phyloP scores from a whole-genome alignment of 805 yeast genomes.

The Metschnikowia shivogae region DNA sequence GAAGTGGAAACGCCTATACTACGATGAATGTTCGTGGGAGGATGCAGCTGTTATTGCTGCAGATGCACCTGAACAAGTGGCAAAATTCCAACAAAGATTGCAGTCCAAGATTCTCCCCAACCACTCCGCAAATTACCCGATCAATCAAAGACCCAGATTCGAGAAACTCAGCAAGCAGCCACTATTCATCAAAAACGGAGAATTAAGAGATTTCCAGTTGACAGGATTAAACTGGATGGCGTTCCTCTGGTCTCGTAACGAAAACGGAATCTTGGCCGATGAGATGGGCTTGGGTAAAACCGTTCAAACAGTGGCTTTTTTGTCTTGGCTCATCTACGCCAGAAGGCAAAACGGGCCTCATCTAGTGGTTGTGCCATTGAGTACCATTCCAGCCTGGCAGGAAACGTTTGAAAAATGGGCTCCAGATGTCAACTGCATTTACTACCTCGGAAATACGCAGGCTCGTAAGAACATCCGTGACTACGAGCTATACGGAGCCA shows the following conservation, averaged over 20 bases:
- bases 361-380: constrained; percentile 89
- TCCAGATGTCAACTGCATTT: constrained; percentile 89
- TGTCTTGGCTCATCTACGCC: constrained; percentile 92
- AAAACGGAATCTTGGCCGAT: constrained; percentile 95
- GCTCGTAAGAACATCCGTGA: constrained; percentile 81
- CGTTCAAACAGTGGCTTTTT: constrained; percentile 90
- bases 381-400: constrained; percentile 98
- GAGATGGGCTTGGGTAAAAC: constrained; percentile 99
- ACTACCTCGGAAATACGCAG: constrained; percentile 87
- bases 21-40: constrained; percentile 98
- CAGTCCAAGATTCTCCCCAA: constrained; percentile 83
- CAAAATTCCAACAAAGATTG: constrained; percentile 73
- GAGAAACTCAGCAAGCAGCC: constrained; percentile 88
- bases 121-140: constrained; percentile 71
- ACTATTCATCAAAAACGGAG: constrained; percentile 82
- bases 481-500: constrained; percentile 67
- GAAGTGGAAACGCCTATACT: constrained; percentile 90
- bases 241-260: constrained; percentile 94
- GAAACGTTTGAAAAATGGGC: constrained; percentile 98
- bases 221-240: constrained; percentile 99
- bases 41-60: constrained; percentile 82
- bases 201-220: constrained; percentile 92
- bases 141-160: constrained; percentile 72
- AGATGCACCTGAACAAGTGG: constrained; percentile 78
- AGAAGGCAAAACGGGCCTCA: constrained; percentile 98